Base-by-base conservation (phyloP, 163 green algal genomes). In the Picocystis sp. region DNA sequence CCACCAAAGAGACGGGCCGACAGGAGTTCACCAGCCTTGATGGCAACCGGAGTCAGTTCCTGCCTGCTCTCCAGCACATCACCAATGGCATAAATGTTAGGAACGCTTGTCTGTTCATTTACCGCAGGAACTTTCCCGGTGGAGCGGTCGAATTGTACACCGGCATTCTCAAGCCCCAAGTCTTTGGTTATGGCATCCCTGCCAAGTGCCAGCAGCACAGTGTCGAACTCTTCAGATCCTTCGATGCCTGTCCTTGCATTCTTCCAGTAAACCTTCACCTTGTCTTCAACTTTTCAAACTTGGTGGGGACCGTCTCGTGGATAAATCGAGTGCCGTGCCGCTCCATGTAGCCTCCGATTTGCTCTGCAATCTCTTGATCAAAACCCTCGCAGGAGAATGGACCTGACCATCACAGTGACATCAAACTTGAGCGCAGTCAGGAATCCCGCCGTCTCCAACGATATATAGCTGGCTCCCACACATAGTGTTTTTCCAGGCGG, bases 141-240 rank as follows among this genome's bases (percentile, higher is more conserved):
- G 34, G 57, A 54, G 6, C 38, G 41, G 52, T 63, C 52, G 5
- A 61, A 19, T 22, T 65, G 34, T 14, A 71, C 53, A 10, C 63
- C 63, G 5, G 56, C 62, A 22, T 59, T 33, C 3, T 47, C 43
- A 3, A 71, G 54, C 45, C 53, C 54, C 3, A 76, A 44, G 9
- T 59, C 43, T 15, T 54, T 43, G 3, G 64, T 72, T 13, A 52
- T 34, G 0, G 67, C 45, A 14, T 66, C 17, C 3, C 62, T 41
- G 0, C 55, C 62, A 14, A 79, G 67, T 2, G 73, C 73, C 41
- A 79, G 55, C 11, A 81, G 38, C 19, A 81, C 73, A 17, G 73
- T 81, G 63, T 81, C 70, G 43, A 67, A 81, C 23, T 46, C 17
- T 10, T 64, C 52, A 6, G 11, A 9, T 25, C 44, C 46, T 48